Evolutionary conservation across 768 basidiomycete genomes (phyloP), one percentile per base, ranked within the genome.

Genomic region (Boletellus sp.): DNA sequence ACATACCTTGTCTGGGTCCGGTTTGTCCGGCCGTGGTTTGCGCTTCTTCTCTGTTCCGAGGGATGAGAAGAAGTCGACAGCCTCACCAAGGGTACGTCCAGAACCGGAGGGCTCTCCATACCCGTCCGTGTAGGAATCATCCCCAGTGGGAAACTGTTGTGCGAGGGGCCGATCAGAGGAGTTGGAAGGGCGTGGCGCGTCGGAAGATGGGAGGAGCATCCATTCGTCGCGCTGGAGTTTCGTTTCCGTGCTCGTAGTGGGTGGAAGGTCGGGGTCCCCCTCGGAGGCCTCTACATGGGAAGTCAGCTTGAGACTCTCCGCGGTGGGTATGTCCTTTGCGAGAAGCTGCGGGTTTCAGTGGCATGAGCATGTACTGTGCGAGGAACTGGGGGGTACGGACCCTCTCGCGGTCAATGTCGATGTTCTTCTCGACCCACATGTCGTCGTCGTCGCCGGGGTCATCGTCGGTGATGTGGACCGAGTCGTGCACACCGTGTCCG

Each of bases 361-460:
- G 45, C 28, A 48, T 48, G 32, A 53, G 41, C 42, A 50, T 40
- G 38, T 50, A 32, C 24, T 31, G 31, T 7, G 37, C 24, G 26
- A 50, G 17, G 4, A 26, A 24, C 28, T 0, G 16, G n/a, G 12
- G 2, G 20, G 11, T 7, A 76, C 82, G 57, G 64, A 90, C 88
- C 63, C 76, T 74, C 67, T 88, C 85, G 16, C 86, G 84, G 45
- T 85, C 85, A 72, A 83, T 78, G 61, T 84, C 83, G 33, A 91
- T 82, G 57, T 90, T 89, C 74, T 90, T 91, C 72, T 93, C 93
- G 20, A 84, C 78, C 92, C 92, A 94, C 72, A 90, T 78, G 48
- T 84, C 84, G 16, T 84, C 82, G 62, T 83, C 84, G 53, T 81
- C n/a, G n/a, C n/a, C 73, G 15, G 78, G 75, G 61, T 93, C 86